Percentiles rank a stretch among this genome's conserved stretches.
Evolutionary conservation across 768 basidiomycete genomes (phyloP).

Genomic region (Suillus variegatus): DNA sequence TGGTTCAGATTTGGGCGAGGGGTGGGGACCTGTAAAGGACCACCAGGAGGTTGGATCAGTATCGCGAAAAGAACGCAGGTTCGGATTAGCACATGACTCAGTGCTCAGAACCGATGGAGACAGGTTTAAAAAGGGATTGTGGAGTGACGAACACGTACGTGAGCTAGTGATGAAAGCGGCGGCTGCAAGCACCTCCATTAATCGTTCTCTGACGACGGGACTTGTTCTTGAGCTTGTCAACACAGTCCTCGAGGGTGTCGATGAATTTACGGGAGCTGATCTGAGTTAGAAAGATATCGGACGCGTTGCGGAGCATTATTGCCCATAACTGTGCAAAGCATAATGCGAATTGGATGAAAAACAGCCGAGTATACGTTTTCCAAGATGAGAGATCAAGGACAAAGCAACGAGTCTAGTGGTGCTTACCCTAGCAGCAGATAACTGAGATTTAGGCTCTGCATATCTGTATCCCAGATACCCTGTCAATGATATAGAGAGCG

Average conservation of each 20-base stretch:
- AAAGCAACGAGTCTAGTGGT: neutral
- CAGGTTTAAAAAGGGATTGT: neutral
- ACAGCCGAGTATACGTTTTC: neutral
- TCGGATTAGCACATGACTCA: neutral
- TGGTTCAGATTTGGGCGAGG: constrained; percentile 6
- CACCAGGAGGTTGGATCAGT: neutral
- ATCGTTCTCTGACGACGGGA: constrained; percentile 78
- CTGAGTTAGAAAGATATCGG: constrained; percentile 68
- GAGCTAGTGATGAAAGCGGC: constrained; percentile 57
- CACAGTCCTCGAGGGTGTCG: constrained; percentile 76
- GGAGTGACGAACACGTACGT: constrained; percentile 17
- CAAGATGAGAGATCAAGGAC: constrained; percentile 4
- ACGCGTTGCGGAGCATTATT: constrained; percentile 83
- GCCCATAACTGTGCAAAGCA: constrained; percentile 69
- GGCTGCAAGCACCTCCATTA: constrained; percentile 81
- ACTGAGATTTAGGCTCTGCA: constrained; percentile 72
- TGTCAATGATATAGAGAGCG: constrained; percentile 9
- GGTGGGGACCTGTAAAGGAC: neutral
- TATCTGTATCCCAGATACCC: constrained; percentile 42
- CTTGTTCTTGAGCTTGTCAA: constrained; percentile 61
- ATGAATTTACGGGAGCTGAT: constrained; percentile 76
- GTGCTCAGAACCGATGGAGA: neutral
- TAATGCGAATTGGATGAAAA: constrained; percentile 5
- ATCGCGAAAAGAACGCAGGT: neutral
- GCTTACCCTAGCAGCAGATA: constrained; percentile 75